Base-by-base conservation (phyloP, 345 rosid genomes). In the Salix viminalis region DNA sequence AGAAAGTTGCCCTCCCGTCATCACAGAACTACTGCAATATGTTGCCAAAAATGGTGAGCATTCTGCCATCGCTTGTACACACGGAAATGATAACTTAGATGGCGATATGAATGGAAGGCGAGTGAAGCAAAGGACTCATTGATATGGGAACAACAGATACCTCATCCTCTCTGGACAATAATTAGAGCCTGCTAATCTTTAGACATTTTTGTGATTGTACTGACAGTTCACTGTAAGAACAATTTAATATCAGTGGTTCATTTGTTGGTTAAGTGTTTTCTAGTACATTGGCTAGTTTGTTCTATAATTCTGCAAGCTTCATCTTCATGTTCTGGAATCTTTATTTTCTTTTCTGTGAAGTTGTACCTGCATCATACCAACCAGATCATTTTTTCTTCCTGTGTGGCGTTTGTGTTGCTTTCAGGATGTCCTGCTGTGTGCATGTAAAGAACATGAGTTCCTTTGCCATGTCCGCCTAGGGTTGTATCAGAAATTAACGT, bases 91-190 rank as follows among this genome's bases (percentile, higher is more conserved):
- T 46, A 54, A 77, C 36, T 76, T 76, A 13, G 97, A 92, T 79
- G 90, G 91, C 26, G 94, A 90, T 68, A 60, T 72, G 36, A 86
- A 86, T 50, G 93, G 93, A 36, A 81, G 97, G 71, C 84, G 97
- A 68, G 94, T 92, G 79, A 92, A 92, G 86, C 97, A 84, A 75
- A 87, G 94, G 83, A 70, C 89, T 46, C 89, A 84, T 36, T 91
- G 84, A 90, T 76, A 30, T 74, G 48, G 81, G 65, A 78, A 69
- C 50, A 58, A 21, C 64, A 73, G 48, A 62, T 42, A 7, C 54
- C 65, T 65, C 36, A 39, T 44, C 18, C 42, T 42, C 42, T 42
- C 23, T 36, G 62, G 34, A 44, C 24, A 65, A 50, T 39, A 67
- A 65, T 4, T 15, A 69, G 32, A 76, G 75, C 52, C 41, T 77